phyloP scores from a whole-genome alignment of 176 grass and related monocot species.

The Olyra latifolia region DNA sequence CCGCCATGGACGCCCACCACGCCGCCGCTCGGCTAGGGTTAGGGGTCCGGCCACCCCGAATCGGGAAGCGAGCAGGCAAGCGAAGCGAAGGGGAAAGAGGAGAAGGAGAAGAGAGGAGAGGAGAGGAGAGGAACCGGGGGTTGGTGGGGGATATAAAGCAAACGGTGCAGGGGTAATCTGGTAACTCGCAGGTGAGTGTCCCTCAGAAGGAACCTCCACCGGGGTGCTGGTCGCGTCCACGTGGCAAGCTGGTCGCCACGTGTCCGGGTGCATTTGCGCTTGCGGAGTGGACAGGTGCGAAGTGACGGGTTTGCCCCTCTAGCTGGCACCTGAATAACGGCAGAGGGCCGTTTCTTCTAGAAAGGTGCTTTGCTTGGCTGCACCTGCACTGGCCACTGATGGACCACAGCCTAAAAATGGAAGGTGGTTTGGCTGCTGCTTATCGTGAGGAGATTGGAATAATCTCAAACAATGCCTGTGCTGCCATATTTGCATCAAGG shows the following conservation, averaged over 20 bases:
- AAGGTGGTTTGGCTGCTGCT: too few species aligned
- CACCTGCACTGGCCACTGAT: too few species aligned
- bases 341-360: too few species aligned
- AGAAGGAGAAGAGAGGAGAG: neutral
- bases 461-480: too few species aligned
- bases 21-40: slow-evolving; percentile 11
- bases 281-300: too few species aligned
- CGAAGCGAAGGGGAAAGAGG: slow-evolving; percentile 5
- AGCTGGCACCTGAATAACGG: neutral
- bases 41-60: slow-evolving; percentile 18
- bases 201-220: slow-evolving; percentile 22
- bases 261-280: slow-evolving; percentile 26
- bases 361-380: too few species aligned
- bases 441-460: too few species aligned
- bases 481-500: too few species aligned
- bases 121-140: neutral
- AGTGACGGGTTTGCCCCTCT: neutral
- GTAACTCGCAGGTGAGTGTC: neutral
- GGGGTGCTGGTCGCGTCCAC: neutral
- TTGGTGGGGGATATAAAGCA: neutral
- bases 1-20: neutral
- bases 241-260: neutral
- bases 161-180: neutral
- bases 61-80: slow-evolving; percentile 28
- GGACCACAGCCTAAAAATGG: neutral